Evolutionary conservation across 495 filamentous ascomycete genomes (phyloP), one percentile per base, ranked within the genome.

Genomic region (Neurospora cerealis): DNA sequence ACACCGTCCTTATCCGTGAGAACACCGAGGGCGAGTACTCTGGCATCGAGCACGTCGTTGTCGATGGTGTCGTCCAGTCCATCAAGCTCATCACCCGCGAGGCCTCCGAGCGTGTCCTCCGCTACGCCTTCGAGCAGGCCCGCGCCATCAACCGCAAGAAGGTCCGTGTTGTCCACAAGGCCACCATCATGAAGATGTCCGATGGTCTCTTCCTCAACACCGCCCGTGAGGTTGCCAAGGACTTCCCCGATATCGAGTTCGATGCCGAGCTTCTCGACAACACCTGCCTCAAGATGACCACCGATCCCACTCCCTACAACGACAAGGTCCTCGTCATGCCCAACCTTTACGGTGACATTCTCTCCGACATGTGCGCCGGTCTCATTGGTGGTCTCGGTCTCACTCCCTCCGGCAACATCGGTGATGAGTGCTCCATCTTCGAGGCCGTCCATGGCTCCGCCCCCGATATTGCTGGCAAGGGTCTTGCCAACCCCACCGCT

Each of bases 1-100:
- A 99, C 85, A 98, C 94, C 44, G 93, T 98, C 78, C 86, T 99
- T 79, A 98, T 99, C 87, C 93, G 96, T 84, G 96, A 99, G 87
- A 99, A 99, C 89, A 99, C 96, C 76, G 96, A 99, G 88, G 96
- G 96, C 84, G 96, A 99, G 88, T 99, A 99, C 89, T 97, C 94
- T 28, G 96, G 96, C 69, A 98, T 99, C 80, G 96, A 99, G 89
- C 96, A 99, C 85, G 92, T 98, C 71, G 96, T 98, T 70, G 93
- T 99, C 34, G 95, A 98, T 77, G 96, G 96, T 78, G 96, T 99
- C 73, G 96, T 99, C 4, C 96, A 99, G 88, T 93, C 90, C 88
- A 98, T 99, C 87, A 99, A 99, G 89, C 91, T 99, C 78, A 98
- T 99, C 85, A 99, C 96, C 74, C 87, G 89, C 69, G 93, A 93